Percentiles rank a stretch among this genome's conserved stretches.
Evolutionary conservation across 345 rosid genomes (phyloP).

Genomic region (Geranium brycei): DNA sequence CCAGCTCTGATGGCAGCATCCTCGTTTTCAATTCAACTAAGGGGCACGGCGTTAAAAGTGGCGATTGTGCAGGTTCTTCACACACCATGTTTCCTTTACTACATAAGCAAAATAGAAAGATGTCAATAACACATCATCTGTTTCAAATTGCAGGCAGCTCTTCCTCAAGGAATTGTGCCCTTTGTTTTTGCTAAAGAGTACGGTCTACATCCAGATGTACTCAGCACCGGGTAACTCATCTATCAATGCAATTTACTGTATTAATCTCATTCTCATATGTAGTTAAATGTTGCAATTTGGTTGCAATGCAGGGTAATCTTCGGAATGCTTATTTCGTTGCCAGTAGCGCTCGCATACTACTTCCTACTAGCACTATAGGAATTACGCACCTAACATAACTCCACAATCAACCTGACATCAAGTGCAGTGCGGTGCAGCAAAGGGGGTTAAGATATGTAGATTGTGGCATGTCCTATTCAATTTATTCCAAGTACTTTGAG

Average conservation of each 20-base stretch:
- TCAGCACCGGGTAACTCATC: slow-evolving; percentile 57
- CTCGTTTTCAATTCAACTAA: slow-evolving; percentile 35
- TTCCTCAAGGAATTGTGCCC: slow-evolving; percentile 84
- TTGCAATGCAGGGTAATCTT: slow-evolving; percentile 49
- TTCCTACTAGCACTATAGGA: slow-evolving; percentile 47
- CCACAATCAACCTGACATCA: slow-evolving; percentile 6
- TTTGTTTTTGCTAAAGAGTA: slow-evolving; percentile 88
- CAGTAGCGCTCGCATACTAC: slow-evolving; percentile 61
- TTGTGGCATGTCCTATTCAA: slow-evolving; percentile 6
- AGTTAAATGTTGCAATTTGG: background rate
- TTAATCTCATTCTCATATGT: background rate
- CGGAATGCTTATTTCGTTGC: slow-evolving; percentile 75
- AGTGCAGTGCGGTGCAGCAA: background rate
- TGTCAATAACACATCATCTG: background rate
- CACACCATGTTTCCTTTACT: background rate
- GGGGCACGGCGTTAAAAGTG: slow-evolving; percentile 33
- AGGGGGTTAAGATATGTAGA: background rate
- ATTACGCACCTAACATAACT: slow-evolving; percentile 3
- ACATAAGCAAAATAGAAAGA: background rate
- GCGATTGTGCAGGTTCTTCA: slow-evolving; percentile 61
- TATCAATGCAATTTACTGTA: background rate
- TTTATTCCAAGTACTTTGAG: background rate
- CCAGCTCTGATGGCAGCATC: slow-evolving; percentile 67
- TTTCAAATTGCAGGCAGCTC: slow-evolving; percentile 52
- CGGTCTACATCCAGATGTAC: slow-evolving; percentile 57